Evolutionary conservation across 2,329 filamentous ascomycete genomes (phyloP).

Genomic region (Xylaria sp.): DNA sequence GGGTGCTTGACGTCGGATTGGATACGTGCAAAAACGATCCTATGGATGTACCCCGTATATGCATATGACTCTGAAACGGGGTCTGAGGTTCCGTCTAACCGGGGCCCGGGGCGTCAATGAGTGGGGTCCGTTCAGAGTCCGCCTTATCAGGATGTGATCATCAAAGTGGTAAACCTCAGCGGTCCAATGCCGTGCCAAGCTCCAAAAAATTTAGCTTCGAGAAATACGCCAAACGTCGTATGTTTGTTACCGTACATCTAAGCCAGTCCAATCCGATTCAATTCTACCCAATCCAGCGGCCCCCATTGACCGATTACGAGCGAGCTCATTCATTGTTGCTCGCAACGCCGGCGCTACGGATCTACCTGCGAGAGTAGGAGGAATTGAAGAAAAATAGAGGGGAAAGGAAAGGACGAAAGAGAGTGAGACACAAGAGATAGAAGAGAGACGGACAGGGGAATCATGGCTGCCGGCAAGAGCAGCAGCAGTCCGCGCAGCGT

Average conservation of each 20-base stretch:
- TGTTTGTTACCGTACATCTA: background rate
- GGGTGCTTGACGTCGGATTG: background rate
- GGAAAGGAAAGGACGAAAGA: background rate
- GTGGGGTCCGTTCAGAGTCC: too few species aligned
- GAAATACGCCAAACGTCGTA: background rate
- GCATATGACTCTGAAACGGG: too few species aligned
- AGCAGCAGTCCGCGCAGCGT: slow-evolving; percentile 70
- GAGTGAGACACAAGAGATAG: background rate
- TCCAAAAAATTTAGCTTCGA: slow-evolving; percentile 10
- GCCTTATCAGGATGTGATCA: too few species aligned
- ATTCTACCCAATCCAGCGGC: background rate
- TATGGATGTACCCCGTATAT: background rate
- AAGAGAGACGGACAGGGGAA: background rate
- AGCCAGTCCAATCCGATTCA: too few species aligned
- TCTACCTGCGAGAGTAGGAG: background rate
- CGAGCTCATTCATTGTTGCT: background rate
- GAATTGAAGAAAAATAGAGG: background rate
- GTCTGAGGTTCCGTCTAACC: too few species aligned
- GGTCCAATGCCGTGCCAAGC: slow-evolving; percentile 4
- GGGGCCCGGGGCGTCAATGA: too few species aligned
- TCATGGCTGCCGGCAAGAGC: slow-evolving; percentile 38
- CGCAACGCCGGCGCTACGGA: background rate
- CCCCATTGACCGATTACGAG: background rate
- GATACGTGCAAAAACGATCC: background rate
- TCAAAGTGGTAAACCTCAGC: background rate